Base-by-base conservation (phyloP, 768 basidiomycete species). In the Cystofilobasidium ferigula region DNA sequence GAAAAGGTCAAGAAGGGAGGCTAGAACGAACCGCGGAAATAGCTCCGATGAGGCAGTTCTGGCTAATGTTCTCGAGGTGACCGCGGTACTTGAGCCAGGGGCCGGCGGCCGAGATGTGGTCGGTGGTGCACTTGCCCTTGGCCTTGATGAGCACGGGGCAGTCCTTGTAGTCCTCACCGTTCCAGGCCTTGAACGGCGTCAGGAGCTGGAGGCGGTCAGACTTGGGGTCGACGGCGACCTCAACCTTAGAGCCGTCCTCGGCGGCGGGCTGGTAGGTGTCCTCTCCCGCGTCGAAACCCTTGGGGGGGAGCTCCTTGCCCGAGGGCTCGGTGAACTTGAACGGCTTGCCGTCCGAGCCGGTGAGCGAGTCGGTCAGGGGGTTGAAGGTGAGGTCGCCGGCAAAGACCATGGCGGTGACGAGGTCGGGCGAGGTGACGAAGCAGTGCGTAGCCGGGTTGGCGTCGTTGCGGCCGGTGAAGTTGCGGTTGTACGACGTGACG, bases 401-500 rank as follows among this genome's bases (percentile, higher is more conserved):
- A 78, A 95, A 97, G 66, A 88, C 84, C 82, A 99, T 86, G 68
- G 95, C 95, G 71, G 94, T 97, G 76, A 97, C 94, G 76, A 99
- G 69, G 69, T 76, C 76, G 56, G 76, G 76, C 45, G 76, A 77
- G 60, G 76, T 73, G 62, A 77, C 76, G 67, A 77, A 77, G 62
- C 75, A 75, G 78, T 98, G 95, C 36, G 95, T 99, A 69, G 92
- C 92, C 26, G 94, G 92, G 84, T 99, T 98, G 72, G 95, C 93
- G 73, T 98, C 95, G 78, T 99, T 99, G 75, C 95, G 91, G 65
- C 94, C 95, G 71, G 95, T 98, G 81, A 99, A 99, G 86, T 99
- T 99, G 77, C 95, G 93, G 85, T 99, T 99, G 84, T 99, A 99
- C 24, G 93, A 97, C 61, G 94, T 94, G 78, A 99, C 89, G 81